These are phyloP conservation scores for Apiospora phragmitis DNA, from an alignment of 2,329 filamentous ascomycete genomes.

Conservation along the genomic window DNA sequence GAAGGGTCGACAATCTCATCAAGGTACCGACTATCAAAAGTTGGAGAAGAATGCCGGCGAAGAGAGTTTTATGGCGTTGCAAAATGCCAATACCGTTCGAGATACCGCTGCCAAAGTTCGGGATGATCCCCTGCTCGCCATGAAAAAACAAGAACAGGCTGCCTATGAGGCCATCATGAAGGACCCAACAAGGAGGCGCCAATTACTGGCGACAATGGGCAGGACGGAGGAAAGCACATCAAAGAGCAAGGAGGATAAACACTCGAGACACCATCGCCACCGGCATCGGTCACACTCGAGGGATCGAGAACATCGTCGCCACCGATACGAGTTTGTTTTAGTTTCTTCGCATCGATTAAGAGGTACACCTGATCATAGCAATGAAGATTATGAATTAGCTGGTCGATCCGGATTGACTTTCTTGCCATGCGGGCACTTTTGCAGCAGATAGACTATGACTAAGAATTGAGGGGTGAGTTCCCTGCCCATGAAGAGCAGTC, in stretches of 20 bases:
- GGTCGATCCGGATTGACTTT: no score
- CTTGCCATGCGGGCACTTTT: no score
- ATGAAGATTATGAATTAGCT: no score
- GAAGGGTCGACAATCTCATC: slow-evolving; percentile 80
- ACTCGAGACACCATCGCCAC: slow-evolving; percentile 43
- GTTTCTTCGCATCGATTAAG: no score
- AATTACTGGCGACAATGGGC: slow-evolving; percentile 66
- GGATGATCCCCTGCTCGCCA: slow-evolving; percentile 87
- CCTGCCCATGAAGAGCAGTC: no score
- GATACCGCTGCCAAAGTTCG: slow-evolving; percentile 86
- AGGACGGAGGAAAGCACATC: slow-evolving; percentile 47
- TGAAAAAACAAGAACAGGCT: slow-evolving; percentile 88
- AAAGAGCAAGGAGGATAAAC: slow-evolving; percentile 43
- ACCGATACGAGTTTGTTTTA: no score
- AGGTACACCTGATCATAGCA: no score
- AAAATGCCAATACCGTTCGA: slow-evolving; percentile 70
- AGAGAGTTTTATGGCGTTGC: slow-evolving; percentile 60
- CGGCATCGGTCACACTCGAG: slow-evolving; percentile 34
- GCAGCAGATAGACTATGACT: no score
- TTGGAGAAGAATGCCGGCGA: slow-evolving; percentile 72
- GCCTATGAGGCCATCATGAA: slow-evolving; percentile 80
- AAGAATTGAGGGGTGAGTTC: no score
- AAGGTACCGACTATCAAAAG: slow-evolving; percentile 77
- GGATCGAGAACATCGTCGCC: slow-evolving; percentile 44
- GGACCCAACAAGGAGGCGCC: slow-evolving; percentile 66